Conservation (phyloP, 345 rosid species). For the Lepidium didymum region DNA sequence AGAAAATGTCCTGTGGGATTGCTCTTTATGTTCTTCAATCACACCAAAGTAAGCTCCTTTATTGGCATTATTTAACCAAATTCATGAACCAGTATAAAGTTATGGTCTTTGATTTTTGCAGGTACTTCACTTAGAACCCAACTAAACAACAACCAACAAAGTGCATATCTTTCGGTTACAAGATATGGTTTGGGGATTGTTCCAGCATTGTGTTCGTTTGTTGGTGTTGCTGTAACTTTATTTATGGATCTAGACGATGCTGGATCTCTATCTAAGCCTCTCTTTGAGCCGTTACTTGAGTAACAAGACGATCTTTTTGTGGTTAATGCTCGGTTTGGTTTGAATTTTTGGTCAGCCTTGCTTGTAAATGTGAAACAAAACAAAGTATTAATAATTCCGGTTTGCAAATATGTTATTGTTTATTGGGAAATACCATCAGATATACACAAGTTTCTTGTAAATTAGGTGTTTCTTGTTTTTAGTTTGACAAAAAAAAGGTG, state of each 20-base stretch:
- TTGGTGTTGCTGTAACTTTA: slow-evolving; percentile 62
- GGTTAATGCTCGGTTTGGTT: neutral
- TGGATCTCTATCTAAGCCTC: slow-evolving; percentile 30
- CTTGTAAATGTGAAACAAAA: neutral
- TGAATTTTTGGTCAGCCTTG: too few species aligned
- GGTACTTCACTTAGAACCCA: slow-evolving; percentile 40
- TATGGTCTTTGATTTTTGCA: slow-evolving; percentile 23
- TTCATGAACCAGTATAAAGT: neutral
- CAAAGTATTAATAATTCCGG: neutral
- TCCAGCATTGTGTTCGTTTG: slow-evolving; percentile 71
- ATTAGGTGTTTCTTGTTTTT: too few species aligned
- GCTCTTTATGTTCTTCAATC: slow-evolving; percentile 78
- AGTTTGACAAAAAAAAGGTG: too few species aligned
- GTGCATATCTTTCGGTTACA: slow-evolving; percentile 47
- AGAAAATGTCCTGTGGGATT: slow-evolving; percentile 86
- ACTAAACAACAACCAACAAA: slow-evolving; percentile 14
- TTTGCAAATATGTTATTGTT: neutral
- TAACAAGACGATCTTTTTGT: slow-evolving; percentile 14
- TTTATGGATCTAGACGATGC: slow-evolving; percentile 57
- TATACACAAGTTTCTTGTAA: too few species aligned
- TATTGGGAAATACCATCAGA: too few species aligned
- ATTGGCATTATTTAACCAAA: neutral
- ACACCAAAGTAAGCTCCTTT: slow-evolving; percentile 59
- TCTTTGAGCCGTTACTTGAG: slow-evolving; percentile 52
- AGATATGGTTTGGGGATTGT: slow-evolving; percentile 84